These are phyloP conservation scores for Termitomyces sp. DNA, from an alignment of 768 basidiomycete genomes.

Conservation along the genomic window DNA sequence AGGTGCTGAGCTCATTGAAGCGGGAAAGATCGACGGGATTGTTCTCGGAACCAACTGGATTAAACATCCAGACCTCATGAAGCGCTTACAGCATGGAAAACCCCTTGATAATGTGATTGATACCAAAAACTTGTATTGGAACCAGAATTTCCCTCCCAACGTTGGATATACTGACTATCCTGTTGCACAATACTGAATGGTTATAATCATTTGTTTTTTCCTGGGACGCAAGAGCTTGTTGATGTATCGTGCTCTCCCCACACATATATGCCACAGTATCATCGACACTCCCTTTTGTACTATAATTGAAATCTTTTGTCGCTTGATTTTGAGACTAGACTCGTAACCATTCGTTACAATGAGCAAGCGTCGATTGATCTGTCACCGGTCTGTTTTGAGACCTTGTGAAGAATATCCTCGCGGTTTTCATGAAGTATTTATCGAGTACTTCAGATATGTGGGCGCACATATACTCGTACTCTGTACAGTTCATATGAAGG, in stretches of 20 bases:
- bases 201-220: background rate
- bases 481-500: background rate
- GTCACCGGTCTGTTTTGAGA: too few relatives aligned
- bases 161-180: conserved; percentile 35
- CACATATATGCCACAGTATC: background rate
- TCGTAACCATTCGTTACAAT: too few relatives aligned
- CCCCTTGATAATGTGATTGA: conserved; percentile 27
- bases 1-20: conserved; percentile 28
- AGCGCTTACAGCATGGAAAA: conserved; percentile 28
- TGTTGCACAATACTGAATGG: conserved; percentile 16
- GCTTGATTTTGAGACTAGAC: background rate
- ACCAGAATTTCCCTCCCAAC: conserved; percentile 16
- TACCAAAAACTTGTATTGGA: conserved; percentile 21
- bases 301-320: background rate
- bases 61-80: conserved; percentile 34
- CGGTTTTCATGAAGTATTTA: too few relatives aligned
- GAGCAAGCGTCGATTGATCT: too few relatives aligned
- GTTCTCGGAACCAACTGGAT: conserved; percentile 32
- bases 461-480: background rate
- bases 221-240: background rate
- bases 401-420: too few relatives aligned
- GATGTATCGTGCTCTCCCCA: background rate
- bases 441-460: background rate
- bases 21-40: conserved; percentile 29
- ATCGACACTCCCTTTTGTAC: background rate